Conservation (phyloP, 2,329 filamentous ascomycete species). For the Botrytis galanthina region DNA sequence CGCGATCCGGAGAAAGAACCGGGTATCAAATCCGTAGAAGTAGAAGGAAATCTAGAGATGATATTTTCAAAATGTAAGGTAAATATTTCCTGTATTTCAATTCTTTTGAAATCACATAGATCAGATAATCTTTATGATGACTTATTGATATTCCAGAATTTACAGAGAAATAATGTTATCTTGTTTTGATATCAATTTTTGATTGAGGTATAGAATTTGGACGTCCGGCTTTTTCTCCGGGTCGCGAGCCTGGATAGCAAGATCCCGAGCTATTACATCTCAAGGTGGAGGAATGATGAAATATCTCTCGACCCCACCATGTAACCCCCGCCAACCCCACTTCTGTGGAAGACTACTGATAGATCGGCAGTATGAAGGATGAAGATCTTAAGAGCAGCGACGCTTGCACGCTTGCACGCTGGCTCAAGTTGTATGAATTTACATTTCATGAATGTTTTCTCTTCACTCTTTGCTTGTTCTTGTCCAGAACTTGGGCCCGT, state of each 20-base stretch:
- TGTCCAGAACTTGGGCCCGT: background rate
- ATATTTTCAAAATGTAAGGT: background rate
- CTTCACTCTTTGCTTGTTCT: background rate
- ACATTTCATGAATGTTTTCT: background rate
- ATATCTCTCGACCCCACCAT: slow-evolving; percentile 2
- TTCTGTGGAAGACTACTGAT: background rate
- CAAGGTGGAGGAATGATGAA: slow-evolving; percentile 5
- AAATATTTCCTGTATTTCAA: background rate
- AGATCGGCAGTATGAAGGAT: background rate
- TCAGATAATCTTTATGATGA: background rate
- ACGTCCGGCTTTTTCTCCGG: background rate
- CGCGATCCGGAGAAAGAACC: background rate
- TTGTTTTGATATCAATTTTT: background rate
- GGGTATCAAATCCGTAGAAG: background rate
- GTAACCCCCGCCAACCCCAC: background rate
- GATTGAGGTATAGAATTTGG: background rate
- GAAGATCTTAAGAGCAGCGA: background rate
- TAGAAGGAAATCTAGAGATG: background rate
- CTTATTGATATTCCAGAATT: rapidly evolving
- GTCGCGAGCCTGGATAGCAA: background rate
- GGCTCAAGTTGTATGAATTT: background rate
- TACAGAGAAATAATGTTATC: background rate
- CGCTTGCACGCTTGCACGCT: no score
- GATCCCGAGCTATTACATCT: background rate
- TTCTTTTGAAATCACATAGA: background rate